Conservation (phyloP, 257 asterid species). For the Ajuga chamaepitys region DNA sequence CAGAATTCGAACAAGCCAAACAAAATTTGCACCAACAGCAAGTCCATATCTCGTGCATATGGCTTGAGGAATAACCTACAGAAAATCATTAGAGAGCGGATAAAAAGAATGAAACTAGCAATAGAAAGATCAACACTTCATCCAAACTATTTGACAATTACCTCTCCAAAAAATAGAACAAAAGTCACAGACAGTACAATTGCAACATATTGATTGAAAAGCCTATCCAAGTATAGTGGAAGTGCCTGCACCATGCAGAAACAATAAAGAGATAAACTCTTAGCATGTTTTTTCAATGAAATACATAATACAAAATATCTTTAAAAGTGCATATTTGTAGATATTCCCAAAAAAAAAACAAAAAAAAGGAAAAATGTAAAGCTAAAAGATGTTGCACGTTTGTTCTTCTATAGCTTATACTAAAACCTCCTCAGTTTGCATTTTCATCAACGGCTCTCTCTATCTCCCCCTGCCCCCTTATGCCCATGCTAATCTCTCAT, state of each 20-base stretch:
- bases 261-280: background rate
- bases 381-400: no score
- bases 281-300: background rate
- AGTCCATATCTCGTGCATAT: slow-evolving; percentile 98
- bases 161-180: slow-evolving; percentile 95
- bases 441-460: no score
- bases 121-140: slow-evolving; percentile 28
- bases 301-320: no score
- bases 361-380: no score
- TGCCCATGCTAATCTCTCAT: background rate
- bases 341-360: no score
- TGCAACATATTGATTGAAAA: slow-evolving; percentile 91
- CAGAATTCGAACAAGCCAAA: slow-evolving; percentile 88
- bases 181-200: slow-evolving; percentile 92
- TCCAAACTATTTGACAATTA: slow-evolving; percentile 39
- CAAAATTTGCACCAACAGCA: slow-evolving; percentile 87
- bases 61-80: slow-evolving; percentile 98
- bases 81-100: slow-evolving; percentile 6
- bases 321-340: no score
- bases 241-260: slow-evolving; percentile 71
- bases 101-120: slow-evolving; percentile 21
- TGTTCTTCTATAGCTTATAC: no score
- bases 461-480: no score
- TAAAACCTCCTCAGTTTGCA: no score
- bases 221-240: slow-evolving; percentile 84